A percentile compares a stretch with the other conserved stretches of the same genome.
Evolutionary conservation across 176 grass and related monocot genomes (phyloP).

Genomic region (Eremochloa ophiuroides): DNA sequence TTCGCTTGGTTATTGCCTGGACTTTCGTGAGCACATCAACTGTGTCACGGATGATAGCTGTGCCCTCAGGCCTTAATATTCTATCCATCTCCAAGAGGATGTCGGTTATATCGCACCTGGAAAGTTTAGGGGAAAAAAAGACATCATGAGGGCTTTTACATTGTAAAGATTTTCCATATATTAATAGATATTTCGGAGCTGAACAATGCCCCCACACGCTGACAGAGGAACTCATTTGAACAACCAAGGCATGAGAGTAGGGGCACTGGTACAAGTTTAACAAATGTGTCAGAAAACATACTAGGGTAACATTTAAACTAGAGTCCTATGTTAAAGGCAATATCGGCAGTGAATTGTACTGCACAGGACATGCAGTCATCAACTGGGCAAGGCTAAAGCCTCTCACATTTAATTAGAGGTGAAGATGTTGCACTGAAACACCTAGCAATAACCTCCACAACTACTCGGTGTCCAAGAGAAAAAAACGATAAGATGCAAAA

Average conservation of each 20-base stretch:
- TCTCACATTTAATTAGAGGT: neutral
- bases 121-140: conserved; percentile 12
- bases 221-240: neutral
- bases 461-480: neutral
- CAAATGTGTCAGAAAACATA: neutral
- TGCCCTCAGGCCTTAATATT: conserved; percentile 86
- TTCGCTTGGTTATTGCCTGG: conserved; percentile 57
- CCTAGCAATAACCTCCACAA: neutral
- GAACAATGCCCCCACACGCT: neutral
- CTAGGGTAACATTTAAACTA: neutral
- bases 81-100: conserved; percentile 99
- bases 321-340: neutral
- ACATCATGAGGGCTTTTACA: neutral
- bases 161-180: neutral
- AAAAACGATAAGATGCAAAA: neutral
- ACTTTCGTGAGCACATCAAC: conserved; percentile 60
- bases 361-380: neutral
- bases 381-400: neutral
- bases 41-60: conserved; percentile 75
- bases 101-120: conserved; percentile 82
- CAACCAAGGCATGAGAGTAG: neutral
- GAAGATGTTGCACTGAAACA: neutral
- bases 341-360: neutral
- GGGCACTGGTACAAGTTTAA: neutral
- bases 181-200: neutral